Conservation (phyloP, 306 rosid genomes). For the Prunus salicina region DNA sequence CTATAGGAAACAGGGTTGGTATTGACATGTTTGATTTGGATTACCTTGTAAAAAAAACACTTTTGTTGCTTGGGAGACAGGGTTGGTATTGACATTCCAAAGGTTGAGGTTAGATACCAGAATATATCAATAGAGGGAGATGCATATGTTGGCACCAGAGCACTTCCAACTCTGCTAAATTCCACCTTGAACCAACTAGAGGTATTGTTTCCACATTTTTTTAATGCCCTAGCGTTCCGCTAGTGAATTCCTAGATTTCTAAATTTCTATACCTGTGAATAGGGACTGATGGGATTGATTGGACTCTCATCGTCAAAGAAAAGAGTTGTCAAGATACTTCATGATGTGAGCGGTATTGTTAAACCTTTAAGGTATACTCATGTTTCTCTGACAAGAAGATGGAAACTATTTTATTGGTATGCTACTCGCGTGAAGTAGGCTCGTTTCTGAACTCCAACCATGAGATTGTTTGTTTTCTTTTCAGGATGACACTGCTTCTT, state of each 20-base stretch:
- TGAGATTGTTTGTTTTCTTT: too few species aligned
- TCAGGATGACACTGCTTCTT: too few species aligned
- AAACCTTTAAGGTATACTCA: constrained; percentile 58
- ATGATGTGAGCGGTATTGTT: constrained; percentile 57
- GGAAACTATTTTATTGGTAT: too few species aligned
- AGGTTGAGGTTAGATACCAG: constrained; percentile 54
- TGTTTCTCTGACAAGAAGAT: not conserved
- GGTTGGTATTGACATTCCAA: constrained; percentile 59
- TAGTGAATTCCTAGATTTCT: not conserved
- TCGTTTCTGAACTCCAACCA: too few species aligned
- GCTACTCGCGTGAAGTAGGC: too few species aligned
- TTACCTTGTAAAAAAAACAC: not conserved
- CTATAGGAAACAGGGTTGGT: too few species aligned
- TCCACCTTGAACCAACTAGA: constrained; percentile 44
- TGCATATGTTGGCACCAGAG: constrained; percentile 59
- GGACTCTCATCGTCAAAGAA: constrained; percentile 53
- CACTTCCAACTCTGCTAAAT: constrained; percentile 64
- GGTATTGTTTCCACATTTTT: constrained; percentile 29
- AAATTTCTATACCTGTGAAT: constrained; percentile 1
- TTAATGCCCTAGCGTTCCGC: not conserved
- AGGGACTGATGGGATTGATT: constrained; percentile 48
- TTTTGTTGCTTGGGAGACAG: constrained; percentile 23
- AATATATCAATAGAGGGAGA: constrained; percentile 63
- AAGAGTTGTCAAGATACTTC: constrained; percentile 52
- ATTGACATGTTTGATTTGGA: not conserved